phyloP scores from a whole-genome alignment of 2,329 filamentous ascomycete species.

The Aureobasidium sp. region DNA sequence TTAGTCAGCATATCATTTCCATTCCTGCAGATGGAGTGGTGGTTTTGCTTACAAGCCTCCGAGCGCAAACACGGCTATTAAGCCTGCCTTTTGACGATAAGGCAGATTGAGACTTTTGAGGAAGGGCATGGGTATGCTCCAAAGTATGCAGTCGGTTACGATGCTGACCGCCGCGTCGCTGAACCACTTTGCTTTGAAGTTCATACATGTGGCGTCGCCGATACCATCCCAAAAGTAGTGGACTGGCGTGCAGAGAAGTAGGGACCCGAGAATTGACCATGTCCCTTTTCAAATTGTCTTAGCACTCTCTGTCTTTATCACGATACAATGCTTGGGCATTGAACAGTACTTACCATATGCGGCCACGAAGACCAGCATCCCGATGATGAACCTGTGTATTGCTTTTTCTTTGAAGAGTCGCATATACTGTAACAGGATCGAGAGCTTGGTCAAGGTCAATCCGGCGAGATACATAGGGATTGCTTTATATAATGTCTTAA shows the following conservation, averaged over 20 bases:
- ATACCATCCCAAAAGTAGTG: constrained; percentile 22
- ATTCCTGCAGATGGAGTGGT: too few species aligned
- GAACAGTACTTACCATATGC: constrained; percentile 17
- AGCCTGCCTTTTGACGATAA: constrained; percentile 20
- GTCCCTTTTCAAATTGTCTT: constrained; percentile 10
- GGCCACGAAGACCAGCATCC: constrained; percentile 23
- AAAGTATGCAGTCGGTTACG: constrained; percentile 24
- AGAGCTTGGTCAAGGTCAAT: constrained; percentile 33
- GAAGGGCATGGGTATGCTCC: constrained; percentile 25
- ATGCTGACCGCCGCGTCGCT: constrained; percentile 26
- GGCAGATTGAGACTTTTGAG: constrained; percentile 24
- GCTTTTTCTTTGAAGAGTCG: constrained; percentile 35
- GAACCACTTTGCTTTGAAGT: constrained; percentile 23
- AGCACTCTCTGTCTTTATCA: background rate
- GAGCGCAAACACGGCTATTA: constrained; percentile 28
- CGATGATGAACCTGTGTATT: constrained; percentile 26
- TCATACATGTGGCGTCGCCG: constrained; percentile 16
- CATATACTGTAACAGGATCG: constrained; percentile 40
- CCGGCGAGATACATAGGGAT: constrained; percentile 34
- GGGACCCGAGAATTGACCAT: constrained; percentile 24
- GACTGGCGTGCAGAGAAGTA: constrained; percentile 25
- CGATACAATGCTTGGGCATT: background rate
- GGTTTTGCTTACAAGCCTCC: constrained; percentile 22
- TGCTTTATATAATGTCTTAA: constrained; percentile 13
- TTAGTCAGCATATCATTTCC: background rate